Percentiles rank a stretch among this genome's conserved stretches.
Evolutionary conservation across 2,329 filamentous ascomycete species (phyloP).

Genomic region (Calonectria hongkongensis): DNA sequence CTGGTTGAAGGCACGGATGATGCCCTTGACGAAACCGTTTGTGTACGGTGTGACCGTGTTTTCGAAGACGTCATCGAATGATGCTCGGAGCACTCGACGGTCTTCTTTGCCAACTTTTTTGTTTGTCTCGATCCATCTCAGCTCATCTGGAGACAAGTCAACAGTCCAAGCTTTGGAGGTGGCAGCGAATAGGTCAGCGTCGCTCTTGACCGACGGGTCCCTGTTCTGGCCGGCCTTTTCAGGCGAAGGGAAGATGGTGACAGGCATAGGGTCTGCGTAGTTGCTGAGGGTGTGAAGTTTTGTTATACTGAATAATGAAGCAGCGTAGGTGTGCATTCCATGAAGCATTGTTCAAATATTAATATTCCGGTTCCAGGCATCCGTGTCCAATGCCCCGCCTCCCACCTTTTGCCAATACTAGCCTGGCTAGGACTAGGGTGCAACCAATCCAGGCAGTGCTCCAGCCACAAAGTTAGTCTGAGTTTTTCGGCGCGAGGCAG

Average conservation of each 20-base stretch:
- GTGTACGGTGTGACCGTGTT: neutral
- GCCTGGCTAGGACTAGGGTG: no score
- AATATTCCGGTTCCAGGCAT: neutral
- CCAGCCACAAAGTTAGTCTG: no score
- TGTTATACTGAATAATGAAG: neutral
- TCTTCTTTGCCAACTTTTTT: slow-evolving; percentile 15
- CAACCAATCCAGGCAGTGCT: no score
- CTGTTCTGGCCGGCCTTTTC: neutral
- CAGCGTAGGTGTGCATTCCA: neutral
- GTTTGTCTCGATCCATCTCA: neutral
- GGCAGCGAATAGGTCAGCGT: neutral
- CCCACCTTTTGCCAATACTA: no score
- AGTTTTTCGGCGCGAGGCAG: no score
- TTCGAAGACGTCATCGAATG: neutral
- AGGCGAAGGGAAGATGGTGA: neutral
- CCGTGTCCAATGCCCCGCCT: neutral
- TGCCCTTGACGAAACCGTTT: slow-evolving; percentile 7
- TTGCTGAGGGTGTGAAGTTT: neutral
- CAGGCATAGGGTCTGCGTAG: neutral
- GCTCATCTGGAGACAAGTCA: neutral
- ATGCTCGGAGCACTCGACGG: neutral
- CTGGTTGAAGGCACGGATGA: slow-evolving; percentile 18
- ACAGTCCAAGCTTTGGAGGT: slow-evolving; percentile 9
- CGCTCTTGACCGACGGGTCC: neutral
- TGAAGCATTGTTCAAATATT: no score